Percentiles rank a stretch among this genome's conserved stretches.
Conservation (phyloP, 345 rosid genomes). For the Syzygium oleosum region DNA sequence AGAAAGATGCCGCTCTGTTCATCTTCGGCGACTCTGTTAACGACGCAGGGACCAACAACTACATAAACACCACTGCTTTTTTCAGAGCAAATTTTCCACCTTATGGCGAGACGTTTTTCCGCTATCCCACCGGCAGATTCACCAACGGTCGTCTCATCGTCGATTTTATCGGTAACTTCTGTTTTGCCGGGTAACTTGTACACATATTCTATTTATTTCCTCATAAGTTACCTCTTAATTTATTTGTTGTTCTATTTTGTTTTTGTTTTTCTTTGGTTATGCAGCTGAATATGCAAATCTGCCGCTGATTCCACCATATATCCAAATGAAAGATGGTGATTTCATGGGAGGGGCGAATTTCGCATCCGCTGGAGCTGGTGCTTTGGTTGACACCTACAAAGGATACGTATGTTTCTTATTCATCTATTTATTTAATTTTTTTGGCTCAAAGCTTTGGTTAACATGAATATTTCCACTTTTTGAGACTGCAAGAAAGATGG, state of each 20-base stretch:
- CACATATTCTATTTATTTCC: neutral
- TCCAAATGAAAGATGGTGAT: neutral
- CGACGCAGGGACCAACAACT: slow-evolving; percentile 29
- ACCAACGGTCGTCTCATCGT: slow-evolving; percentile 12
- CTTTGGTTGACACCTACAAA: slow-evolving; percentile 1
- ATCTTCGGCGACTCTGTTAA: slow-evolving; percentile 27
- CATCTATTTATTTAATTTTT: no score
- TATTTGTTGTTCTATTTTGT: no score
- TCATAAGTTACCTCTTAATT: neutral
- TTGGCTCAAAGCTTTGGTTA: no score
- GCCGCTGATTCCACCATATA: slow-evolving; percentile 7
- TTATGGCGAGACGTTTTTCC: slow-evolving; percentile 18
- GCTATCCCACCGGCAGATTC: slow-evolving; percentile 14
- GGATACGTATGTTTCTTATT: slow-evolving; percentile 3
- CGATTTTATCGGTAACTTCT: slow-evolving; percentile 16
- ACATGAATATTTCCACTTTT: neutral
- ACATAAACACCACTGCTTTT: slow-evolving; percentile 3
- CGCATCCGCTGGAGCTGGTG: slow-evolving; percentile 17
- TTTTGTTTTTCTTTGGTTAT: neutral
- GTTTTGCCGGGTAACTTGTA: neutral
- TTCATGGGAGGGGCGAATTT: slow-evolving; percentile 9
- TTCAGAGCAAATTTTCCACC: slow-evolving; percentile 19
- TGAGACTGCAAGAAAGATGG: no score
- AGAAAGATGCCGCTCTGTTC: slow-evolving; percentile 2
- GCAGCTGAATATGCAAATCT: slow-evolving; percentile 10